Conservation (phyloP, 192 early-diverging fungal genomes). For the Coemansia sp. region DNA sequence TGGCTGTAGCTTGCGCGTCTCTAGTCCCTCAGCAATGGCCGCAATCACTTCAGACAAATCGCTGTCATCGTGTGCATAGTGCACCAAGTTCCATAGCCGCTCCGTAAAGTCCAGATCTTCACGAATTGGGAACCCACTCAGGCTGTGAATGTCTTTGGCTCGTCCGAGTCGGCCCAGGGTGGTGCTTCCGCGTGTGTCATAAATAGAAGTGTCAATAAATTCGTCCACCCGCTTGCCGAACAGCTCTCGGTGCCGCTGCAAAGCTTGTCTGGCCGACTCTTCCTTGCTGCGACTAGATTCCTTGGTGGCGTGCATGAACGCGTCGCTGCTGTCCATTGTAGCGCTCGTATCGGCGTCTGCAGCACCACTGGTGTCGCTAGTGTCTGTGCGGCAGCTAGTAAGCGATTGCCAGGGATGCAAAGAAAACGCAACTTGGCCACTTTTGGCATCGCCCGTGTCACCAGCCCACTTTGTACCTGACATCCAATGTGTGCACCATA, state of each 20-base stretch:
- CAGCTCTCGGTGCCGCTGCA: constrained; percentile 16
- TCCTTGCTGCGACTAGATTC: too few relatives aligned
- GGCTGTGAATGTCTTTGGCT: neutral
- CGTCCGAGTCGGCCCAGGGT: constrained; percentile 1
- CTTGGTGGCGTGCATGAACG: too few relatives aligned
- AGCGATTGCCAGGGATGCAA: constrained; percentile 15
- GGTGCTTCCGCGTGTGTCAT: constrained; percentile 21
- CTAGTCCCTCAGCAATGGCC: constrained; percentile 41
- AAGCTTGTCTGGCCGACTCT: neutral
- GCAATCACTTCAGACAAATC: constrained; percentile 40
- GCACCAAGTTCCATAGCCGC: constrained; percentile 38
- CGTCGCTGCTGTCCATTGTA: neutral
- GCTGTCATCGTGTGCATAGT: constrained; percentile 26
- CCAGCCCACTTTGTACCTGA: constrained; percentile 20
- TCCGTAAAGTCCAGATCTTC: constrained; percentile 45
- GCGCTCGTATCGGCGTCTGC: neutral
- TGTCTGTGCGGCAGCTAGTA: too few relatives aligned
- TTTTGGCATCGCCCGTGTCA: neutral
- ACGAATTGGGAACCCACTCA: constrained; percentile 20
- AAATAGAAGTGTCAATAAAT: constrained; percentile 31
- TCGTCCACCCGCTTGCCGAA: constrained; percentile 28
- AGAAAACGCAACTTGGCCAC: neutral
- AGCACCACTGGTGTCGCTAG: neutral
- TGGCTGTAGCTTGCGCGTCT: constrained; percentile 41
- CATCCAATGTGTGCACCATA: constrained; percentile 34